These are phyloP conservation scores for Sugiyamaella americana DNA, from an alignment of 805 yeast species.

Conservation along the genomic window DNA sequence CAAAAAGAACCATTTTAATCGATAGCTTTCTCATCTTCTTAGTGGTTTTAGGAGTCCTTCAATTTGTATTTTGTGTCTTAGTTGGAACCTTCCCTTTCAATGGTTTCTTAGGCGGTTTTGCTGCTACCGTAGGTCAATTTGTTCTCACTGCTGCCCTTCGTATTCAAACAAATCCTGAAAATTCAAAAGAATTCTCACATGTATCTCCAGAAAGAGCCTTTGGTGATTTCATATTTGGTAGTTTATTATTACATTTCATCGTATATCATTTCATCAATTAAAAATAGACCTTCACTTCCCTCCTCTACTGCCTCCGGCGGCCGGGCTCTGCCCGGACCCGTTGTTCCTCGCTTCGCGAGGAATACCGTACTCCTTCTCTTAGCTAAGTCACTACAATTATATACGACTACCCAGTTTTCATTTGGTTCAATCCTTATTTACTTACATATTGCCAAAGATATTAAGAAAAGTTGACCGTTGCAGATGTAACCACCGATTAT, in stretches of 20 bases:
- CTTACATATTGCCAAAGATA: too few relatives aligned
- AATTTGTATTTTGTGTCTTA: constrained; percentile 67
- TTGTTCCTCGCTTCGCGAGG: neutral
- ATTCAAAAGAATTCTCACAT: constrained; percentile 35
- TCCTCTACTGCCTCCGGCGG: neutral
- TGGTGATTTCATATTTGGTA: constrained; percentile 84
- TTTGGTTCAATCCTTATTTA: too few relatives aligned
- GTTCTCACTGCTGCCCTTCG: constrained; percentile 70
- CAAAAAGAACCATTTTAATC: constrained; percentile 46
- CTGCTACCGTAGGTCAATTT: constrained; percentile 90
- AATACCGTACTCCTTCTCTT: too few relatives aligned
- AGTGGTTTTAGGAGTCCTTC: constrained; percentile 67
- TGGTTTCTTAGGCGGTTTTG: constrained; percentile 91
- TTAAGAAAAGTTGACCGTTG: too few relatives aligned
- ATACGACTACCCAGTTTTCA: too few relatives aligned
- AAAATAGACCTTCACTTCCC: constrained; percentile 3
- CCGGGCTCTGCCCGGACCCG: constrained; percentile 1
- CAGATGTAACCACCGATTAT: too few relatives aligned
- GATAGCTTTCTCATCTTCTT: constrained; percentile 73
- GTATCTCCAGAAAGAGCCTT: constrained; percentile 60
- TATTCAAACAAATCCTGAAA: constrained; percentile 52
- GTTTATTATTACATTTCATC: constrained; percentile 81
- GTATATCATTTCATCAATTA: constrained; percentile 87
- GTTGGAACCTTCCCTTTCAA: constrained; percentile 93
- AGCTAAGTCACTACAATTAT: too few relatives aligned